Evolutionary conservation across 352 stramenopile species (phyloP).

Genomic region (Aphanomyces cochlioides): DNA sequence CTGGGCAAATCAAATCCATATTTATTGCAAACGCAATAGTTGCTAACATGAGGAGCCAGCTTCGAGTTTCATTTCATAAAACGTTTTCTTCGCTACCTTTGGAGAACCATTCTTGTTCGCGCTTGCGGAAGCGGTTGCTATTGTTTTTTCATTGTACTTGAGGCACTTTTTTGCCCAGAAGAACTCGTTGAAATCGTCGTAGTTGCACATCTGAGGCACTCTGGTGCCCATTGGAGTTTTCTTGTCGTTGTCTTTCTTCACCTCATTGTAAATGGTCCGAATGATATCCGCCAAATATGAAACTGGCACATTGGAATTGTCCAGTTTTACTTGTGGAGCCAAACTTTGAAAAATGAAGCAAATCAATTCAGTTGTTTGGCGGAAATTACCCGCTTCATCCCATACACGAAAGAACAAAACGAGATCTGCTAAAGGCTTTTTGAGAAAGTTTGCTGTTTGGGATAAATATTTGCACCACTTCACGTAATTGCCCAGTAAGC

Average conservation of each 20-base stretch:
- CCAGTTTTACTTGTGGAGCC: slow-evolving; percentile 56
- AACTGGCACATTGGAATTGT: slow-evolving; percentile 55
- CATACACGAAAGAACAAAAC: slow-evolving; percentile 80
- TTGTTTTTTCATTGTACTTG: slow-evolving; percentile 66
- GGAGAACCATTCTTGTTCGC: slow-evolving; percentile 78
- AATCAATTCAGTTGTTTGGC: slow-evolving; percentile 70
- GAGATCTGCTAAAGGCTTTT: slow-evolving; percentile 71
- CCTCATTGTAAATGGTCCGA: slow-evolving; percentile 70
- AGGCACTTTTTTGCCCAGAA: slow-evolving; percentile 85
- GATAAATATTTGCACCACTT: slow-evolving; percentile 89
- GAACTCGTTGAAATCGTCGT: slow-evolving; percentile 88
- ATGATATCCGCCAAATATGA: slow-evolving; percentile 67
- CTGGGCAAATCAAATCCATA: slow-evolving; percentile 70
- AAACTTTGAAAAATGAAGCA: slow-evolving; percentile 79
- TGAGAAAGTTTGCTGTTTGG: slow-evolving; percentile 75
- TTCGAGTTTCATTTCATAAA: no score
- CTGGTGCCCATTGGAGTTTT: slow-evolving; percentile 74
- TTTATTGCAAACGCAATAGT: slow-evolving; percentile 65
- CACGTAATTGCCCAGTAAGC: slow-evolving; percentile 77
- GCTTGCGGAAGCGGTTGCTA: slow-evolving; percentile 60
- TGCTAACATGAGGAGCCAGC: slow-evolving; percentile 69
- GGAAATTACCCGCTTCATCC: slow-evolving; percentile 81
- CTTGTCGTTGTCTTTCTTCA: slow-evolving; percentile 86
- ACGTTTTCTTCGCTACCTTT: slow-evolving; percentile 82
- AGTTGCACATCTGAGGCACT: slow-evolving; percentile 76